Evolutionary conservation across 352 stramenopile species (phyloP), one percentile per base, ranked within the genome.

Genomic region (Halophytophthora polymorphica): DNA sequence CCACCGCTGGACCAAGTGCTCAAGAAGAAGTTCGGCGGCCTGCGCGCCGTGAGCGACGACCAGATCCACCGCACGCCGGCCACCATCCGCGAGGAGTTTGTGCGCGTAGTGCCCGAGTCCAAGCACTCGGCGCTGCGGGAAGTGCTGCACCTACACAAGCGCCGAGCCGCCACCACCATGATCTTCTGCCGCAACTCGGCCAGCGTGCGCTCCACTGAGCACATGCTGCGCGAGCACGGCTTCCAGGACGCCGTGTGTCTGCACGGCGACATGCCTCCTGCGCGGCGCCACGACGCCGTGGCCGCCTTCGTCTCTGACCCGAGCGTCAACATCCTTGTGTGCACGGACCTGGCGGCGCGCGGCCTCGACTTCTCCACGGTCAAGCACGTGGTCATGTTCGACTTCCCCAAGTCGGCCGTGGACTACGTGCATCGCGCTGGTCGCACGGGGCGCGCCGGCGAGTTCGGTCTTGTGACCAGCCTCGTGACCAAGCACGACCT

Each of bases 391-490:
- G 71, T 98, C 15, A 96, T 98, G 69, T 87, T 97, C 39, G 90
- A 98, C 66, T 98, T 98, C 57, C 92, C 94, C 0, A 75, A 76
- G 23, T 95, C 88, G 37, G 90, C 94, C 17, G 91, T 98, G 18
- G 77, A 96, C 62, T 96, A 98, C 72, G 83, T 98, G 41, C 95
- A 98, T 72, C 88, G 95, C 19, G 83, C 81, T 25, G 83, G 83
- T 5, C 77, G 83, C 18, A 88, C 83, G 0, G 83, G 83, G 1
- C 65, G 83, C 41, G 80, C 77, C 3, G 77, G 79, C 0, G 71
- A 80, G 38, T 43, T 54, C 13, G 83, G 83, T 13, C 69, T 79
- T 22, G 79, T 93, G 22, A 90, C 80, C 17, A 90, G 77, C 33
- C 65, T 93, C 17, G 73, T 93, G 7, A 90, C 80, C 22, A 88